phyloP scores from a whole-genome alignment of 1,284 basidiomycete genomes.

The Ganoderma sp. region DNA sequence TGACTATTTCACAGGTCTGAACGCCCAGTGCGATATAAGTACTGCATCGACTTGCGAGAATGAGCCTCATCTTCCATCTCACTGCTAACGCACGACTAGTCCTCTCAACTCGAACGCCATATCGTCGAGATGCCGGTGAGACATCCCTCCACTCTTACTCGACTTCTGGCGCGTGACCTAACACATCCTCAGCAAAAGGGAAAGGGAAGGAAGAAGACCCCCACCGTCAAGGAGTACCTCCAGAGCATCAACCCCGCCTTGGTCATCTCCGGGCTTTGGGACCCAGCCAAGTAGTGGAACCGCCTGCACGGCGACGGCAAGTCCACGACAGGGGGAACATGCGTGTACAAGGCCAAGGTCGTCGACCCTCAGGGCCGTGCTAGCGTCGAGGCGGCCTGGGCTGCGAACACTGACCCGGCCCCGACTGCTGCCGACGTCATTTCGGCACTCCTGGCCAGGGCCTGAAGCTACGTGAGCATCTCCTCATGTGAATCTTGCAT shows the following conservation, averaged over 20 bases:
- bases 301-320: background rate
- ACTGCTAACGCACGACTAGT: background rate
- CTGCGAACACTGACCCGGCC: background rate
- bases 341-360: conserved; percentile 1
- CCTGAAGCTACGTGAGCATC: background rate
- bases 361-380: background rate
- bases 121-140: background rate
- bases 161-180: background rate
- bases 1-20: background rate
- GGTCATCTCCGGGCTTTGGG: background rate
- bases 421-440: background rate
- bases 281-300: conserved; percentile 1
- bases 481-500: too few relatives aligned
- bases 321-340: background rate
- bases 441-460: background rate
- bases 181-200: background rate
- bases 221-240: background rate
- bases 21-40: background rate
- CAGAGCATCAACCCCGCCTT: background rate
- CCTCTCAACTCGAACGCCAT: background rate
- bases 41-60: background rate
- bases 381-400: background rate
- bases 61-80: background rate
- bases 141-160: background rate
- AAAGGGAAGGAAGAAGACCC: background rate